Evolutionary conservation across 306 rosid genomes (phyloP).

Genomic region (Purshia tridentata): DNA sequence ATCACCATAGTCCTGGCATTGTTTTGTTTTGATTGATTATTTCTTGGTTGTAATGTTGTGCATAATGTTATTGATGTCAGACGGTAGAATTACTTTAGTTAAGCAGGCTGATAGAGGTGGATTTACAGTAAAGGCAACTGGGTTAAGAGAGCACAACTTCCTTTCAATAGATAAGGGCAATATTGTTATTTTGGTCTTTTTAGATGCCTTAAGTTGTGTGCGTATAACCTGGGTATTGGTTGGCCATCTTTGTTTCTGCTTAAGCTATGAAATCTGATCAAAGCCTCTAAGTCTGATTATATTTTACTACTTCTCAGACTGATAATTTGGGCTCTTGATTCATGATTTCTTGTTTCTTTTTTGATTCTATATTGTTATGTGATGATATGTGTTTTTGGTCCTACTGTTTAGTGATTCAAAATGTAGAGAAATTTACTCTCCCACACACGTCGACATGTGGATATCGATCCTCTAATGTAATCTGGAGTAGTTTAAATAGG

Average conservation of each 20-base stretch:
- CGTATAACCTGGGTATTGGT: neutral
- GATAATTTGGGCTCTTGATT: neutral
- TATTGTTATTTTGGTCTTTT: neutral
- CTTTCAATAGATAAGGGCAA: neutral
- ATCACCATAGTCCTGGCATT: neutral
- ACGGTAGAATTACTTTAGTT: neutral
- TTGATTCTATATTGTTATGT: neutral
- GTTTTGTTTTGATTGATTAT: neutral
- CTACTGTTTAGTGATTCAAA: neutral
- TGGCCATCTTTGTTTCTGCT: neutral
- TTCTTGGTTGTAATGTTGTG: constrained; percentile 1
- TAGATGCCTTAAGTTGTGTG: neutral
- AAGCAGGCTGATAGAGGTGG: neutral
- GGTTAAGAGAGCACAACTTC: neutral
- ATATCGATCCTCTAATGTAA: neutral
- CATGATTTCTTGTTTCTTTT: neutral
- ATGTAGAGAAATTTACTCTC: neutral
- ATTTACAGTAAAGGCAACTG: constrained; percentile 6
- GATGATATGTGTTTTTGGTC: neutral
- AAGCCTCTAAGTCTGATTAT: neutral
- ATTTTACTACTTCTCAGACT: neutral
- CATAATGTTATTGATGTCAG: neutral
- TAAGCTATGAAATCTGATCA: constrained; percentile 5
- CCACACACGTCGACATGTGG: neutral
- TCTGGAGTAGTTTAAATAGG: neutral